Evolutionary conservation across 345 rosid genomes (phyloP), one percentile per base, ranked within the genome.

Genomic region (Rubroshorea leprosula): DNA sequence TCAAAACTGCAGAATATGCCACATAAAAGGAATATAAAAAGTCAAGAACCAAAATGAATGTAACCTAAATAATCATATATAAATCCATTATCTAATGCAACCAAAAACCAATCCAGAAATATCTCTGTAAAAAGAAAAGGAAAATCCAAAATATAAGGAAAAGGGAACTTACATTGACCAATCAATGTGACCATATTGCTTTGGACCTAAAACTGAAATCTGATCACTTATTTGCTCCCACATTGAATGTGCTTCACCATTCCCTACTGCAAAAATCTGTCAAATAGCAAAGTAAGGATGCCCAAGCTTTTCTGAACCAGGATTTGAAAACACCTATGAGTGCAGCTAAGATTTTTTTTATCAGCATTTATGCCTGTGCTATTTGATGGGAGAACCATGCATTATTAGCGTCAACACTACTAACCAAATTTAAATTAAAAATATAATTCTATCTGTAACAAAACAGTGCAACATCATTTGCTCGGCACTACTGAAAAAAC

Each of bases 151-250:
- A n/a, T 5, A 0, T 2, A 2, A 25, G 5, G n/a, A 14, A 4
- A 50, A 6, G 27, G 0, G 16, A 48, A 57, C 87, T 25, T 82
- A 92, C 98, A 78, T 77, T 63, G 95, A 80, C 96, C 98, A 92
- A 73, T 92, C 98, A 77, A 81, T 18, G 55, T 60, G 80, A 52
- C 73, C 77, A 72, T 62, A 63, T 68, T 65, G 80, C 60, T 79
- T 78, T 26, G 71, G 68, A 65, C 68, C 79, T 57, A 86, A 72
- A 65, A 76, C 12, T 63, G 78, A 81, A 51, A 84, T 68, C 35
- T 60, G 83, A 57, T 74, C 77, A 63, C 74, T 72, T 66, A 86
- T 58, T 57, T 79, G 74, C 76, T 85, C 86, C 96, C 92, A 92
- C 56, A 74, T 41, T 58, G 85, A 63, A 51, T 39, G 71, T 48